Base-by-base conservation (phyloP, 106 monocot species). In the Platanthera guangdongensis region DNA sequence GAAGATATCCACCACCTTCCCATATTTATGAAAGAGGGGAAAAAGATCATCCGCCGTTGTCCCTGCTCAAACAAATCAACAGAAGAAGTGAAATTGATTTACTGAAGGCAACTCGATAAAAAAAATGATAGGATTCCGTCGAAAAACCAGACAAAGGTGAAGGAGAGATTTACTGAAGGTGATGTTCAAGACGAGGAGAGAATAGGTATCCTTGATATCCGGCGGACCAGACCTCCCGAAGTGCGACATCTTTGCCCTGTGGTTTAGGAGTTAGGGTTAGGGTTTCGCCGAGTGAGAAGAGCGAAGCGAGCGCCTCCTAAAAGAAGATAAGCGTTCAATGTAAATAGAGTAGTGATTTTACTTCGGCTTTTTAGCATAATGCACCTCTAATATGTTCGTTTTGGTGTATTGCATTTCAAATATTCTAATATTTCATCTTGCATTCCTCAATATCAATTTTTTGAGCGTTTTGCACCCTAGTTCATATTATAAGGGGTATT, bases 191-290 rank as follows among this genome's bases (percentile, higher is more conserved):
- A 92, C 95, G 74, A 91, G 88, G 69, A 87, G 89, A 8, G 87
- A 92, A 81, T 81, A 89, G 52, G 89, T 90, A 78, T 95, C 95
- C 59, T 16, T 88, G 86, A 92, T 95, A 76, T 90, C 90, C 57
- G 95, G 95, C 59, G 95, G 95, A 14, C 92, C 95, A 19, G 92
- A 89, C 80, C 95, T 74, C 0, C 95, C 95, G 74, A 95, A 92
- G 83, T 92, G 95, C 83, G 95, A 95, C 95, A 95, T 95, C n/a
- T 72, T 51, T 48, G 21, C 13, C 22, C 8, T 6, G 11, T 1
- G 50, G 21, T 2, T 59, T 15, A 3, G 77, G 45, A 18, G 50
- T 30, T 71, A 84, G 78, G 74, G 80, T 78, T 80, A 82, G 79
- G 77, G 84, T 80, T 84, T 47, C 14, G 47, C 3, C 8, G 8